Conservation (phyloP, 1,284 basidiomycete species). For the Thelephora terrestris region DNA sequence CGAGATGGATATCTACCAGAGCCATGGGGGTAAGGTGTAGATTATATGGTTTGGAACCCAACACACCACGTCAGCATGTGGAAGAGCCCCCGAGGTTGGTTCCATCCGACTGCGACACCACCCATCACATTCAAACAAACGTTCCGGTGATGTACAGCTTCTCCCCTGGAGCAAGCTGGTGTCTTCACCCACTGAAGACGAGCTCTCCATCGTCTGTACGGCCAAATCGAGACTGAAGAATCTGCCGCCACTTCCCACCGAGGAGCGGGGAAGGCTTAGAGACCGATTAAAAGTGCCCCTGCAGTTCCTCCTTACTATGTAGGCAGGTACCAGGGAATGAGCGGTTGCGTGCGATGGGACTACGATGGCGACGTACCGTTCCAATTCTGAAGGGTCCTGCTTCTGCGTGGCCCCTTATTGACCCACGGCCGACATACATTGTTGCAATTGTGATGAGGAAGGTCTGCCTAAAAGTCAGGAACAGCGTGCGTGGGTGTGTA, state of each 20-base stretch:
- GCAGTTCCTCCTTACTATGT: neutral
- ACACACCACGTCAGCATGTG: neutral
- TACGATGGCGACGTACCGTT: neutral
- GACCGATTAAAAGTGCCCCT: neutral
- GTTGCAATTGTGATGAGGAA: neutral
- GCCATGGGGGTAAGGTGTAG: constrained; percentile 14
- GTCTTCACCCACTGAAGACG: neutral
- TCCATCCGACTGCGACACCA: neutral
- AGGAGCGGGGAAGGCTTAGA: too few species aligned
- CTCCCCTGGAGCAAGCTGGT: neutral
- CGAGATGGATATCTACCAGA: neutral
- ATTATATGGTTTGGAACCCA: constrained; percentile 14
- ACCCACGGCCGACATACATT: neutral
- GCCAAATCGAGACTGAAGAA: neutral
- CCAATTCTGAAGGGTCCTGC: neutral
- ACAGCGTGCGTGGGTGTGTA: too few species aligned
- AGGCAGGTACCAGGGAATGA: neutral
- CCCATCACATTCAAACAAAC: neutral
- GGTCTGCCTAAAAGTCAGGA: neutral
- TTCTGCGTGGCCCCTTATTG: neutral
- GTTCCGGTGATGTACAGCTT: neutral
- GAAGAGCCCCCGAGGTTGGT: neutral
- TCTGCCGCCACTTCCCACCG: neutral
- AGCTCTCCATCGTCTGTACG: neutral
- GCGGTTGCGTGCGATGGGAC: neutral